Base-by-base conservation (phyloP, 2,329 filamentous ascomycete species). In the Cercospora sesami region DNA sequence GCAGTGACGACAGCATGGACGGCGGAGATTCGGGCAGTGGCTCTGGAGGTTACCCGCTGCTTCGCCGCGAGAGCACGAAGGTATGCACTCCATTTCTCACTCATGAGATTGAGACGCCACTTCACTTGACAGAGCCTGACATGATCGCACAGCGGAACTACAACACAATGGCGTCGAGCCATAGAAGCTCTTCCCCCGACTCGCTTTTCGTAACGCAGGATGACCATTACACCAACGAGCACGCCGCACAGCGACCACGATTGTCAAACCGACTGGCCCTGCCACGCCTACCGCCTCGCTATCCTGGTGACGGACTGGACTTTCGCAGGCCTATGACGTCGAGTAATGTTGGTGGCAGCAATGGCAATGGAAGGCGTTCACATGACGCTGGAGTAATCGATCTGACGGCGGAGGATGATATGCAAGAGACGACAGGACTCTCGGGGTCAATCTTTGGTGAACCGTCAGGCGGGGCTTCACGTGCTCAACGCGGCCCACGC, bases 241-340 rank as follows among this genome's bases (percentile, higher is more conserved):
- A 79, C 6, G 65, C 75, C 21, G 51, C 73, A 36, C 69, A 73
- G 28, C 76, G 76, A 57, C 73, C 75, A 28, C 72, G 71, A 70
- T 65, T 51, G 4, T 42, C 45, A 7, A 60, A 60, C 12, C 53
- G 71, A 69, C 60, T 78, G 68, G 59, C 74, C 28, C 73, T 72
- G 55, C 75, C 73, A 69, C 78, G 70, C 57, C 12, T 30, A 28
- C 64, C 70, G 30, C 71, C 73, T 60, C 62, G 60, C 68, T 84
- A 78, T 70, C 75, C 80, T 14, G 83, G 86, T n/a, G 84, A 87
- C 78, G 86, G 86, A 4, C 79, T 82, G 55, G 86, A 88, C 70
- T 85, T 81, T 69, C 80, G 86, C 67, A 80, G 85, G 68, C 86
- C 86, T 1, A 77, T 81, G 30, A 60, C 48, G 45, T 64, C 62